These are phyloP conservation scores for Paraphysoderma sedebokerense DNA, from an alignment of 371 early-diverging fungal genomes.

Conservation along the genomic window DNA sequence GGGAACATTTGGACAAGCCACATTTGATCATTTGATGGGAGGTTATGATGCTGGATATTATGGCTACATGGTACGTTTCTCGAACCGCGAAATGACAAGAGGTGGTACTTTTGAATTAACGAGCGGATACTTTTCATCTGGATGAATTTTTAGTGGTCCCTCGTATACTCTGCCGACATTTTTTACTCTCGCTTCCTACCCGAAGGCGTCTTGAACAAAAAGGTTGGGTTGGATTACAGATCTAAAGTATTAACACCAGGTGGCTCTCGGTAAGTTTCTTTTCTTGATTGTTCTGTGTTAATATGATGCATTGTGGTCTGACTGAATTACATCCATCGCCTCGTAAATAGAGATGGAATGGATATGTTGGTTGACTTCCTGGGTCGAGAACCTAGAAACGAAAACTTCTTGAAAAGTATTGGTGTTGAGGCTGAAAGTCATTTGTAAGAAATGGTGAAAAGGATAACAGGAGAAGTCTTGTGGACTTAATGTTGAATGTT, in stretches of 20 bases:
- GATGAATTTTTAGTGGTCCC: too few species aligned
- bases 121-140: too few species aligned
- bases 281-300: not conserved
- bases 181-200: conserved; percentile 51
- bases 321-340: conserved; percentile 1
- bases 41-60: conserved; percentile 39
- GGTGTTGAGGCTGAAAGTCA: too few species aligned
- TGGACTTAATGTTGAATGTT: too few species aligned
- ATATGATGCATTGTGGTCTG: not conserved
- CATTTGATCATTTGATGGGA: conserved; percentile 55
- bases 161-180: conserved; percentile 75
- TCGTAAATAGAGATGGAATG: conserved; percentile 35
- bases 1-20: conserved; percentile 28
- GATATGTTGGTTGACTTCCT: conserved; percentile 54
- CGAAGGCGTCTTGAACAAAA: conserved; percentile 23
- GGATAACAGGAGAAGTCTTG: too few species aligned
- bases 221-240: conserved; percentile 42
- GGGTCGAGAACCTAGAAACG: conserved; percentile 61
- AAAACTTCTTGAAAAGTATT: conserved; percentile 36
- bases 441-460: too few species aligned
- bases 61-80: too few species aligned
- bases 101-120: too few species aligned
- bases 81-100: too few species aligned
- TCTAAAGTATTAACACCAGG: conserved; percentile 46
- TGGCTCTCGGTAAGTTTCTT: conserved; percentile 29